Conservation (phyloP, 2,329 filamentous ascomycete species). For the Arachnopeziza araneosa region DNA sequence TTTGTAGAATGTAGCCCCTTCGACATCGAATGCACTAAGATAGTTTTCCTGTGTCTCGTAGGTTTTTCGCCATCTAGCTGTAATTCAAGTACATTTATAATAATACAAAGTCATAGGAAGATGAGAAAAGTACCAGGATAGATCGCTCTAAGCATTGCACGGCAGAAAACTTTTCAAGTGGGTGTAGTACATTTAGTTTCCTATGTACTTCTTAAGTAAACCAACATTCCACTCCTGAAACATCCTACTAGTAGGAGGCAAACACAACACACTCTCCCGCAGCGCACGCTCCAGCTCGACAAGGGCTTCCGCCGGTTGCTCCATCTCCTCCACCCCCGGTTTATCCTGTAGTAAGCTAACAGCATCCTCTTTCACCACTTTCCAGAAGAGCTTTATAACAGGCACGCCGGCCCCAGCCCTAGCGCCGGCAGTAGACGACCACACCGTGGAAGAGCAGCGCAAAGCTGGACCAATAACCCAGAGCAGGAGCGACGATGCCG, state of each 20-base stretch:
- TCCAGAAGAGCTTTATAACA: constrained; percentile 28
- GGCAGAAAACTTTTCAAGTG: not conserved
- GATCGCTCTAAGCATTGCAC: no score
- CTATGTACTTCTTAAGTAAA: constrained; percentile 52
- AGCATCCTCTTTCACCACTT: constrained; percentile 10
- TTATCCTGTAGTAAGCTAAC: constrained; percentile 10
- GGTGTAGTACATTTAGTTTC: constrained; percentile 32
- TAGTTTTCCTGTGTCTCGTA: no score
- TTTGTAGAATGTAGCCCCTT: no score
- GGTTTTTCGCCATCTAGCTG: no score
- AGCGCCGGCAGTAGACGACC: not conserved
- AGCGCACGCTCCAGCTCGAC: constrained; percentile 33
- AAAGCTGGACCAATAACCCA: constrained; percentile 9
- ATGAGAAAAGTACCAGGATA: no score
- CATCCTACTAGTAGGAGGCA: constrained; percentile 50
- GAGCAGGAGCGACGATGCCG: constrained; percentile 1
- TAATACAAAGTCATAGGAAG: no score
- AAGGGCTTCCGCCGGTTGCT: constrained; percentile 47
- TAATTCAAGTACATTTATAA: no score
- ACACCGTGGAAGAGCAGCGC: constrained; percentile 5
- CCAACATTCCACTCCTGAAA: constrained; percentile 66
- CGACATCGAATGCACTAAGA: no score
- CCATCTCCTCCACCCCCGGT: constrained; percentile 47
- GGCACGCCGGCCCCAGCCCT: not conserved
- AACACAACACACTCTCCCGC: constrained; percentile 41